Base-by-base conservation (phyloP, 257 asterid species). In the Capsicum baccatum region DNA sequence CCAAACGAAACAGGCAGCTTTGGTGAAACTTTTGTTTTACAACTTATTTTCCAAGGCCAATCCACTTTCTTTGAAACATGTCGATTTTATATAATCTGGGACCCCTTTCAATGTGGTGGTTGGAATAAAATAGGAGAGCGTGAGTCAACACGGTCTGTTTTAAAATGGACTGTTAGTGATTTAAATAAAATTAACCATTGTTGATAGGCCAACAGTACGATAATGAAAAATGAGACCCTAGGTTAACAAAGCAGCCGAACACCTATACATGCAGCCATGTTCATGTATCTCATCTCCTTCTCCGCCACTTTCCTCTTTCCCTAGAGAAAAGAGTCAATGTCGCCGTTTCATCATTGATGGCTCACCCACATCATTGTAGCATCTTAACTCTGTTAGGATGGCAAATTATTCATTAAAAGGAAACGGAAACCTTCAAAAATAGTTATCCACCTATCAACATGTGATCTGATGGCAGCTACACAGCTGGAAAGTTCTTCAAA, bases 371-470 rank as follows among this genome's bases (percentile, higher is more conserved):
- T 71, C 79, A 71, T 47, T n/a, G 39, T 71, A 44, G 57, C 37
- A 47, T 44, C 79, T 71, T n/a, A 47, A n/a, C n/a, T 71, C 39
- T 71, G 33, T 44, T 47, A 71, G 58, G 79, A n/a, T 71, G 56
- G 57, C 58, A 47, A 71, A 71, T n/a, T 47, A 71, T 17, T 44
- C 56, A 47, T 71, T 47, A 44, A 47, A 71, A 47, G 79, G 79
- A 69, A 42, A 69, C 16, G 79, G 55, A 69, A 69, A 42, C 79
- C 33, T 69, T 39, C 14, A 69, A 42, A 37, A 42, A 42, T 12
- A 71, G 79, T 71, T 44, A 42, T 71, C 79, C 58, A 71, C 57
- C 57, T n/a, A 47, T 71, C 79, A 71, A 47, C 57, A 47, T n/a
- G 79, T 71, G 57, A 71, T 71, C 79, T 71, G 58, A 47, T 71